Conservation (phyloP, 805 yeast species). For the Teunomyces cretensis region DNA sequence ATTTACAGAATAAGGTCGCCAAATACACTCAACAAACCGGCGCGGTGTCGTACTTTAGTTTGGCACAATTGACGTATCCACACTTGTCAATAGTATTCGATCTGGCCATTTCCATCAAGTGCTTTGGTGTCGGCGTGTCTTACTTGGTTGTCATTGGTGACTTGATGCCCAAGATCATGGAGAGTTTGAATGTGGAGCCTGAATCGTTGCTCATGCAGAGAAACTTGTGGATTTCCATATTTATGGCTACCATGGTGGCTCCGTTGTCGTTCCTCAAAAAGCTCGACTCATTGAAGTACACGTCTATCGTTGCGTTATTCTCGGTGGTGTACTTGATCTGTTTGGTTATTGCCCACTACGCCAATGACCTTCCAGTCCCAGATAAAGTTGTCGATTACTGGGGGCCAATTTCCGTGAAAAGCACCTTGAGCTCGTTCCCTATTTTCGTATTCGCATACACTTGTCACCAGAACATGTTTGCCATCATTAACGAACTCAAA, state of each 20-base stretch:
- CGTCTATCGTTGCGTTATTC: constrained; percentile 66
- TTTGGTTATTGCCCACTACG: constrained; percentile 52
- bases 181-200: constrained; percentile 28
- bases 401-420: constrained; percentile 42
- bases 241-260: constrained; percentile 51
- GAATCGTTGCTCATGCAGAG: constrained; percentile 30
- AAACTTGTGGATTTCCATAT: constrained; percentile 54
- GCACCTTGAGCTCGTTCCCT: constrained; percentile 61
- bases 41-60: constrained; percentile 44
- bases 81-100: constrained; percentile 69
- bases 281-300: constrained; percentile 67
- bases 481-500: constrained; percentile 67
- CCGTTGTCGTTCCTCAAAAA: constrained; percentile 64
- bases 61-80: constrained; percentile 64
- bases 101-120: constrained; percentile 70
- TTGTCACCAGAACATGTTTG: constrained; percentile 78
- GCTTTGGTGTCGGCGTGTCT: constrained; percentile 74
- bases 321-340: constrained; percentile 64
- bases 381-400: constrained; percentile 23
- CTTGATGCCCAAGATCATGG: constrained; percentile 61
- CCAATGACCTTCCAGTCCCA: constrained; percentile 21
- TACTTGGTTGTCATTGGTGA: constrained; percentile 77
- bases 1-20: constrained; percentile 62
- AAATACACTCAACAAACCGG: constrained; percentile 43
- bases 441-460: constrained; percentile 79